Conservation (phyloP, 2,329 filamentous ascomycete species). For the Paracamarosporium sp. region DNA sequence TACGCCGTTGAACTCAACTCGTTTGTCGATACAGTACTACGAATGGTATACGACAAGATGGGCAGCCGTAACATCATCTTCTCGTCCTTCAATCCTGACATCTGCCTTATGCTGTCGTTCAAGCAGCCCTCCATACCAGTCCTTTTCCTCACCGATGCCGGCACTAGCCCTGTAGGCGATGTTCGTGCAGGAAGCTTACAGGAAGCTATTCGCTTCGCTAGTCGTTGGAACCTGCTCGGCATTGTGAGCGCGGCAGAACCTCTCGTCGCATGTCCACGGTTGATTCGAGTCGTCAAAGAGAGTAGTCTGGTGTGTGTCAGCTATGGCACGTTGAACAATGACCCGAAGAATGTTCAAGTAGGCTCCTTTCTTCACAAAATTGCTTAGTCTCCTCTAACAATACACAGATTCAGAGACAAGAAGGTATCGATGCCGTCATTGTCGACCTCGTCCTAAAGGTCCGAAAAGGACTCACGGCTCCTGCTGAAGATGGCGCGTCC, state of each 20-base stretch:
- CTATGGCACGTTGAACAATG: conserved; percentile 91
- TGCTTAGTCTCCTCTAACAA: conserved; percentile 1
- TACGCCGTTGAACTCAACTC: conserved; percentile 96
- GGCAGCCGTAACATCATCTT: conserved; percentile 92
- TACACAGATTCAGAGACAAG: conserved; percentile 81
- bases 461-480: conserved; percentile 80
- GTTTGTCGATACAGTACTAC: conserved; percentile 92
- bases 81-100: conserved; percentile 96
- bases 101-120: conserved; percentile 91
- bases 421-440: conserved; percentile 97
- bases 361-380: conserved; percentile 31
- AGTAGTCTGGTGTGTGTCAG: conserved; percentile 92
- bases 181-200: conserved; percentile 90
- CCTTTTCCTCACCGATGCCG: conserved; percentile 90
- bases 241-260: conserved; percentile 90
- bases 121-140: conserved; percentile 98
- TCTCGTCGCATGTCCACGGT: conserved; percentile 83
- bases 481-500: conserved; percentile 9
- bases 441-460: conserved; percentile 95
- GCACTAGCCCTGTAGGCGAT: conserved; percentile 81
- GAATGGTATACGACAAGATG: conserved; percentile 86
- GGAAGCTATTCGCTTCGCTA: conserved; percentile 93
- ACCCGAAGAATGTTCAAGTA: conserved; percentile 84
- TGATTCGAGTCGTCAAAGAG: conserved; percentile 94
- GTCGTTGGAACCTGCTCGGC: conserved; percentile 91